These are phyloP conservation scores for Sugiyamaella sp. DNA, from an alignment of 1,139 yeast genomes.

Conservation along the genomic window DNA sequence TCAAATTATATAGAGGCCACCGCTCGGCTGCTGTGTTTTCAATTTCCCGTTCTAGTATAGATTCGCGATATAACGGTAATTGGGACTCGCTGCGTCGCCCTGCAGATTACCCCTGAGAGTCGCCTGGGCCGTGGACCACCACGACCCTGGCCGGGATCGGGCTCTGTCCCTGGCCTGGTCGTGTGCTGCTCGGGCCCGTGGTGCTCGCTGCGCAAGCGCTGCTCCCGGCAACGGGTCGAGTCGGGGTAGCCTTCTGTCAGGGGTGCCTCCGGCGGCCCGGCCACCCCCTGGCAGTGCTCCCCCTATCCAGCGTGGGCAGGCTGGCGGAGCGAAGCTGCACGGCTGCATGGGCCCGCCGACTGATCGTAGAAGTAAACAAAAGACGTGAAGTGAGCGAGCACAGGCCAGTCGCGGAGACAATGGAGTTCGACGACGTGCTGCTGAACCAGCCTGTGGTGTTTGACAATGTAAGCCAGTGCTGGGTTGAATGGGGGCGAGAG, in stretches of 20 bases:
- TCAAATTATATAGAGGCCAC: conserved; percentile 14
- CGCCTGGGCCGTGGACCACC: no score
- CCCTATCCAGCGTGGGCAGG: background rate
- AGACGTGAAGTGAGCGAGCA: background rate
- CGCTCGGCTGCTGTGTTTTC: conserved; percentile 12
- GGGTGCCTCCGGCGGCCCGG: no score
- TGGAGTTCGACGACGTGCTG: conserved; percentile 44
- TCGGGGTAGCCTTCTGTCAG: no score
- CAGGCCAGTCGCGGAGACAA: conserved; percentile 19
- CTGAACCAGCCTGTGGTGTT: conserved; percentile 87
- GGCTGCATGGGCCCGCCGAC: background rate
- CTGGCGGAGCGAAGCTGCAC: background rate
- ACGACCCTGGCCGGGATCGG: no score
- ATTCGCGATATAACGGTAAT: background rate
- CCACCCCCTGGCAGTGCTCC: no score
- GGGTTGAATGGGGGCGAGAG: background rate
- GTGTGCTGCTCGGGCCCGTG: no score
- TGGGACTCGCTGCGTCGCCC: background rate
- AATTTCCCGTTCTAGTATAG: background rate
- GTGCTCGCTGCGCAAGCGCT: no score
- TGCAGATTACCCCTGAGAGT: background rate
- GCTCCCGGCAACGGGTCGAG: no score
- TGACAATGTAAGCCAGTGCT: conserved; percentile 56
- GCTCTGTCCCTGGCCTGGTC: no score
- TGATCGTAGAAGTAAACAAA: background rate